These are phyloP conservation scores for Apiotrichum brassicae DNA, from an alignment of 1,284 basidiomycete genomes.

Conservation along the genomic window DNA sequence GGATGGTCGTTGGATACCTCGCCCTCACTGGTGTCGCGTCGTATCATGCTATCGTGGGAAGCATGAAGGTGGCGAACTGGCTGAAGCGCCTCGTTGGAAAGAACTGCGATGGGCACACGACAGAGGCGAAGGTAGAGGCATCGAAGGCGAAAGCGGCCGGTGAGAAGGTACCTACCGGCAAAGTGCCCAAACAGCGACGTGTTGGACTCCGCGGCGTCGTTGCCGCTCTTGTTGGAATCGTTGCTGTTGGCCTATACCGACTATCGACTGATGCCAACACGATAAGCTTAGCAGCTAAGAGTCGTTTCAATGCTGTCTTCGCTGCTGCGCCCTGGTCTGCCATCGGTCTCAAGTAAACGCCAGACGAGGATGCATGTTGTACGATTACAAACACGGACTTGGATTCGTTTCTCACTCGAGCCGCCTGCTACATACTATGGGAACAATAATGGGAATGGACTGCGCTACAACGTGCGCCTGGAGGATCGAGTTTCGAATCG, in stretches of 20 bases:
- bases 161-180: background rate
- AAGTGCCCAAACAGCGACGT: constrained; percentile 11
- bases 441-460: no score
- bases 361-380: constrained; percentile 1
- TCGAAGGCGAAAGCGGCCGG: background rate
- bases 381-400: background rate
- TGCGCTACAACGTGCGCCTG: no score
- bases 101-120: background rate
- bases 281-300: constrained; percentile 20
- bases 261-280: constrained; percentile 22
- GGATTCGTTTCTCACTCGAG: no score
- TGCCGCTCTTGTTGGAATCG: constrained; percentile 21
- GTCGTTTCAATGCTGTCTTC: constrained; percentile 33
- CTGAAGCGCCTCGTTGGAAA: constrained; percentile 11
- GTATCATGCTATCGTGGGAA: constrained; percentile 30
- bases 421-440: no score
- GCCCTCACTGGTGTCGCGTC: constrained; percentile 20
- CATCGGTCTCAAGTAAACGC: constrained; percentile 6
- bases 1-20: constrained; percentile 24
- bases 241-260: constrained; percentile 28
- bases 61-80: constrained; percentile 37
- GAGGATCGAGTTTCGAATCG: no score
- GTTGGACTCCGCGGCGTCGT: constrained; percentile 25
- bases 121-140: background rate
- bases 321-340: constrained; percentile 19